Conservation (phyloP, 202 grass and related monocot species). For the Cymbopogon flexuosus region DNA sequence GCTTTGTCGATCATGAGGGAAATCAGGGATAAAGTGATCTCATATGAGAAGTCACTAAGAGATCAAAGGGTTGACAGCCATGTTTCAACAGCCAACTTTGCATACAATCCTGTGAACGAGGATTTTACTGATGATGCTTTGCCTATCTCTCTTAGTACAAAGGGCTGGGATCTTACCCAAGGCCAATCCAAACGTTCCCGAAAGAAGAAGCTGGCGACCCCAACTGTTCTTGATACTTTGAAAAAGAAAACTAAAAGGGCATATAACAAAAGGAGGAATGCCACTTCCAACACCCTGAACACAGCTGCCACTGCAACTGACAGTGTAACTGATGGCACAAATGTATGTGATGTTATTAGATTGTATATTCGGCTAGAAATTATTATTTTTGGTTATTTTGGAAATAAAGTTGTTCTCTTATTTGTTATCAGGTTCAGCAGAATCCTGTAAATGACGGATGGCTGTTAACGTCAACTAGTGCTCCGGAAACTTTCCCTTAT, state of each 20-base stretch:
- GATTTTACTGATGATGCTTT: slow-evolving; percentile 73
- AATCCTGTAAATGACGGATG: slow-evolving; percentile 55
- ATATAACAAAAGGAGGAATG: slow-evolving; percentile 59
- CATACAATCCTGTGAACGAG: slow-evolving; percentile 83
- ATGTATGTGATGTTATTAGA: slow-evolving; percentile 41
- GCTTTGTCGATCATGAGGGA: slow-evolving; percentile 73
- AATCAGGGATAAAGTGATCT: slow-evolving; percentile 72
- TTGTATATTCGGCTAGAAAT: neutral
- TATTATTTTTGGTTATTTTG: neutral
- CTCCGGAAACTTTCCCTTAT: slow-evolving; percentile 54
- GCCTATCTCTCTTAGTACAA: slow-evolving; percentile 69
- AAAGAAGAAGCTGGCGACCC: slow-evolving; percentile 70
- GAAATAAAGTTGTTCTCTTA: neutral
- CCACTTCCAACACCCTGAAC: slow-evolving; percentile 50
- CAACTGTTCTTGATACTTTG: slow-evolving; percentile 57
- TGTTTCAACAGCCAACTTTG: slow-evolving; percentile 52
- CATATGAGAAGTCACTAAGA: slow-evolving; percentile 65
- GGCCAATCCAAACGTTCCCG: slow-evolving; percentile 59
- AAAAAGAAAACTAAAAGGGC: slow-evolving; percentile 71
- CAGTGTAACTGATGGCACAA: slow-evolving; percentile 13
- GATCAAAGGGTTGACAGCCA: slow-evolving; percentile 69
- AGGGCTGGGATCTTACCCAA: slow-evolving; percentile 70
- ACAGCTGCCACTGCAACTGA: neutral
- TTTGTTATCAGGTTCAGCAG: slow-evolving; percentile 33
- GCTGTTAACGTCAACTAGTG: slow-evolving; percentile 46